Percentiles rank a stretch among this genome's conserved stretches.
These are phyloP conservation scores for Trametes polyzona DNA, from an alignment of 1,284 basidiomycete genomes.

Conservation along the genomic window DNA sequence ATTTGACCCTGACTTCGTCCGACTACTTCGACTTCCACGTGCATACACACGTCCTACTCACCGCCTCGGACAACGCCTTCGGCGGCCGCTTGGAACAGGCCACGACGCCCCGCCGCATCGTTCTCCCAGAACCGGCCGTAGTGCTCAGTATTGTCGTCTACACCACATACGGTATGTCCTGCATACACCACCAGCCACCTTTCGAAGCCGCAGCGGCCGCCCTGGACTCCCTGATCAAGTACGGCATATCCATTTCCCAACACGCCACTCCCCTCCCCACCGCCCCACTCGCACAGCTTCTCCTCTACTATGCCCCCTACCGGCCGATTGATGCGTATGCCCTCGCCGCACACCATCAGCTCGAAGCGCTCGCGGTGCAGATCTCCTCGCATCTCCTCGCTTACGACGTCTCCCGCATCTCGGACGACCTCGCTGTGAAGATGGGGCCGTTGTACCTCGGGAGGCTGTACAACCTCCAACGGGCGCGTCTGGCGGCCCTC, in stretches of 20 bases:
- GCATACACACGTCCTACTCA: neutral
- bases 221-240: constrained; percentile 31
- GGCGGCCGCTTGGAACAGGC: too few species aligned
- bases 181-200: constrained; percentile 28
- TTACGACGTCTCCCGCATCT: constrained; percentile 31
- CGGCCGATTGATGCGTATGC: constrained; percentile 40
- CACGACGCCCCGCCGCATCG: neutral
- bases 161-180: constrained; percentile 36
- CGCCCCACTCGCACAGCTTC: constrained; percentile 32
- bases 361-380: constrained; percentile 38
- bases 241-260: constrained; percentile 30
- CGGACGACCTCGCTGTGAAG: neutral
- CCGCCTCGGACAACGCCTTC: neutral
- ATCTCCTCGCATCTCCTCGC: constrained; percentile 39
- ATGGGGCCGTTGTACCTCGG: constrained; percentile 43
- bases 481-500: constrained; percentile 37
- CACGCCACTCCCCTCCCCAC: constrained; percentile 20
- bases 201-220: constrained; percentile 29
- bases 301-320: constrained; percentile 33
- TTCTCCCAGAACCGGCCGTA: neutral
- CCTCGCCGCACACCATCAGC: constrained; percentile 35
- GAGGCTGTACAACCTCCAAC: constrained; percentile 42
- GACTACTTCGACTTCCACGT: neutral
- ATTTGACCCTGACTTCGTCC: neutral
- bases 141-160: constrained; percentile 39